Base-by-base conservation (phyloP, 345 rosid genomes). In the Psidium guajava region DNA sequence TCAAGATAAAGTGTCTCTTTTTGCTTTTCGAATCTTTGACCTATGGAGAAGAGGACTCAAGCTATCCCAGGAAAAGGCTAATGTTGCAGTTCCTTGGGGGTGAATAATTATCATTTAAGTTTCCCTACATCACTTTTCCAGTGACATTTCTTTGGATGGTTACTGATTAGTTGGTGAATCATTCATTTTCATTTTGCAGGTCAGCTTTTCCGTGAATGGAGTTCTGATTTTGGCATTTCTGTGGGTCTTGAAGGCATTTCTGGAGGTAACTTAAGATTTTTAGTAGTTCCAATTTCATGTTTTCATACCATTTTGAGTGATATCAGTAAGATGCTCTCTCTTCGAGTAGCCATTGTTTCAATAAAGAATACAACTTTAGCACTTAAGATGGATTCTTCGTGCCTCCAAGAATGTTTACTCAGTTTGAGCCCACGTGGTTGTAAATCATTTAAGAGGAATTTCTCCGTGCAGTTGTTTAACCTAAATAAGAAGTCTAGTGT, bases 191-290 rank as follows among this genome's bases (percentile, higher is more conserved):
- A 53, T 50, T 18, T 18, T 58, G 77, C 86, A 97, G 99, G 99
- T 95, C 86, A 91, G 93, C 3, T 97, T 97, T 88, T 93, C 98
- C 3, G 99, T 97, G 53, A 93, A 94, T 82, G 99, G 98, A 49
- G 95, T 94, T 69, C 89, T 96, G 40, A 83, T 94, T 83, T 94
- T 94, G 88, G 93, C 98, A 11, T 94, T 97, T 88, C 86, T 97
- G 90, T 94, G 99, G 99, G 86, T 96, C 84, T 86, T 94, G 90
- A 96, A 94, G 89, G 99, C 98, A 53, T 94, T 96, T 90, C 98
- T 96, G 81, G 98, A 95, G 98, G 99, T 94, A 91, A 89, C 20
- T 3, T 82, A 13, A n/a, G 16, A 58, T 54, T 22, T 56, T 58
- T 47, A 32, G 75, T 15, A 1, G 1, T 49, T 18, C 57, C n/a